A percentile compares a stretch with the other conserved stretches of the same genome.
These are phyloP conservation scores for Fagopyrum esculentum DNA, from an alignment of 148 eudicot genomes.

Conservation along the genomic window DNA sequence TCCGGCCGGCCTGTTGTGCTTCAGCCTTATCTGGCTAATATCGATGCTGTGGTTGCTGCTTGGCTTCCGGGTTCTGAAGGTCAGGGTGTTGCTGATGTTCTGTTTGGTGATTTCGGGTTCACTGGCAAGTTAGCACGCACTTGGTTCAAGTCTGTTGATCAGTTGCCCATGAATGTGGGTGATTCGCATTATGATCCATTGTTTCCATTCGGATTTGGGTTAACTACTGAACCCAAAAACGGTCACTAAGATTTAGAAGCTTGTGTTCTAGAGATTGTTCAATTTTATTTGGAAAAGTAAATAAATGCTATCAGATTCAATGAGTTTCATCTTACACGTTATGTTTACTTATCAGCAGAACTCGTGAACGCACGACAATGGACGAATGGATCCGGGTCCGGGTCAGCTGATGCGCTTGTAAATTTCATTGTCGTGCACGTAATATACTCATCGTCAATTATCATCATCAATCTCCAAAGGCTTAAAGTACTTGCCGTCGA, in stretches of 20 bases:
- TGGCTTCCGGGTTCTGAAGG: slow-evolving; percentile 62
- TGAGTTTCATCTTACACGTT: background rate
- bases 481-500: slow-evolving; percentile 81
- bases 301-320: background rate
- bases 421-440: too few species aligned
- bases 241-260: slow-evolving; percentile 12
- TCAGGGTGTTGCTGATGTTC: slow-evolving; percentile 44
- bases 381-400: too few species aligned
- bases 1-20: slow-evolving; percentile 47
- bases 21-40: slow-evolving; percentile 29
- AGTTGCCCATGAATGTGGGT: slow-evolving; percentile 51
- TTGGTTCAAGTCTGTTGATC: slow-evolving; percentile 48
- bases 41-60: slow-evolving; percentile 50
- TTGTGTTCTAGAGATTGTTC: background rate
- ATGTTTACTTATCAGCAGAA: too few species aligned
- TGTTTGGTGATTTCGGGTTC: slow-evolving; percentile 46
- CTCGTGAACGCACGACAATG: too few species aligned
- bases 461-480: slow-evolving; percentile 35
- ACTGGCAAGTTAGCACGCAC: slow-evolving; percentile 48
- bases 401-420: too few species aligned
- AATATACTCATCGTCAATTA: background rate
- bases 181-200: slow-evolving; percentile 46
- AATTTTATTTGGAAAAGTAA: background rate
- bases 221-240: slow-evolving; percentile 28
- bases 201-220: slow-evolving; percentile 50